Base-by-base conservation (phyloP, 1,284 basidiomycete species). In the Entoloma clypeatum region DNA sequence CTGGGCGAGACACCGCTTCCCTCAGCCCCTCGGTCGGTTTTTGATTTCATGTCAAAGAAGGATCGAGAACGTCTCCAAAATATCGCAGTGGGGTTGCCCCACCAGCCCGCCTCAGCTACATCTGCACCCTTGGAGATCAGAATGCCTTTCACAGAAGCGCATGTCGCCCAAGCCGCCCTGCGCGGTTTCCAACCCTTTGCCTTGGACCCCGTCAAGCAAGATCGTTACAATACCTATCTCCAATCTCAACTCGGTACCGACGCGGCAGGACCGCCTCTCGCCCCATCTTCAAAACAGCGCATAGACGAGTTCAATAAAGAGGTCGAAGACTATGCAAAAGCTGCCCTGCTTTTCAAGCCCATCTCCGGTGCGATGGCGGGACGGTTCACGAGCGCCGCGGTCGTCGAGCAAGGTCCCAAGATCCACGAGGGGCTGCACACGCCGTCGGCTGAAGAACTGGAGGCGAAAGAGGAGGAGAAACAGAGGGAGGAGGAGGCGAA, bases 11-110 rank as follows among this genome's bases (percentile, higher is more conserved):
- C 75, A 1, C 77, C 77, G 3, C 68, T 87, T 5, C 76, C 81
- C 2, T 68, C 80, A 2, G 79, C 79, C 26, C 75, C 81, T 1
- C 81, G 79, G 28, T 95, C 92, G 0, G 79, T 99, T 3, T 94
- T 94, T 56, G 92, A 97, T 35, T 98, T 86, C 61, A 81, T 98
- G 57, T 93, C 92, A 0, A 79, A 86, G 49, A 94, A 93, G 59
- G 91, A 94, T 52, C 76, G 79, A 38, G 92, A 95, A 45, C 81
- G 92, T 2, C 72, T 98, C 3, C 80, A 87, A 45, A 74, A 75
- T 7, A 72, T 86, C 18, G 68, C 80, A 9, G 61, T 69, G 19
- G 50, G 47, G n/a, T 16, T 42, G 32, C 21, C 22, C 36, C 23
- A 50, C 28, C 39, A 48, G 35, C 52, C 24, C 36, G 49, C 36